Base-by-base conservation (phyloP, 2,329 filamentous ascomycete species). In the Talaromyces sp. region DNA sequence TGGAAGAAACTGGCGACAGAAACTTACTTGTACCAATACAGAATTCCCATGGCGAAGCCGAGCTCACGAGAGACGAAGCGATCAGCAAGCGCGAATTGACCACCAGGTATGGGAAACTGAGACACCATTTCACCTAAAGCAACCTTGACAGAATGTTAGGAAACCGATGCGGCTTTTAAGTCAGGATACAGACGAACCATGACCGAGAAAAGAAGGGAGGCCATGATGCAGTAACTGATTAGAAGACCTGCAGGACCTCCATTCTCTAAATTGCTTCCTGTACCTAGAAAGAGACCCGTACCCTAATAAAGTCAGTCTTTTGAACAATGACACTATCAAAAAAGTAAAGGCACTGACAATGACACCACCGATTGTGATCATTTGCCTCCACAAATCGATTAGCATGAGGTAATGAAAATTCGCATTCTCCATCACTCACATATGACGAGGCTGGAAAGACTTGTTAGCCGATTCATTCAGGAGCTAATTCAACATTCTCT, bases 281-380 rank as follows among this genome's bases (percentile, higher is more conserved):
- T 82, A 58, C 82, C 82, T 16, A 86, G 76, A 72, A 87, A 86
- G 0, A 85, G 74, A 67, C 84, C 84, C 4, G 83, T 85, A 48
- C 82, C 81, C 62, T 64, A 27, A 27, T 1, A n/a, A 37, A 22
- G 13, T 60, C n/a, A 60, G 58, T 11, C 7, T 8, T 37, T 45
- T 8, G 6, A 45, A 4, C 16, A 16, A 37, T 37, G 6, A 10
- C 4, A 16, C 9, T 3, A 2, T 6, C 1, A 19, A 35, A 37
- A 35, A 37, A 3, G n/a, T 5, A 41, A 31, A 8, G 19, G 8
- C 9, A 64, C 67, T 50, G 13, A 68, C 67, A 41, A 68, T 66
- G 0, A 69, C 67, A 31, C 66, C 67, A 48, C 67, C 67, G 27
- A 69, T 64, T n/a, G 67, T 63, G 39, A 69, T 68, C 67, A 69